Evolutionary conservation across 106 monocot species (phyloP).

Genomic region (Apostasia shenzhenica): DNA sequence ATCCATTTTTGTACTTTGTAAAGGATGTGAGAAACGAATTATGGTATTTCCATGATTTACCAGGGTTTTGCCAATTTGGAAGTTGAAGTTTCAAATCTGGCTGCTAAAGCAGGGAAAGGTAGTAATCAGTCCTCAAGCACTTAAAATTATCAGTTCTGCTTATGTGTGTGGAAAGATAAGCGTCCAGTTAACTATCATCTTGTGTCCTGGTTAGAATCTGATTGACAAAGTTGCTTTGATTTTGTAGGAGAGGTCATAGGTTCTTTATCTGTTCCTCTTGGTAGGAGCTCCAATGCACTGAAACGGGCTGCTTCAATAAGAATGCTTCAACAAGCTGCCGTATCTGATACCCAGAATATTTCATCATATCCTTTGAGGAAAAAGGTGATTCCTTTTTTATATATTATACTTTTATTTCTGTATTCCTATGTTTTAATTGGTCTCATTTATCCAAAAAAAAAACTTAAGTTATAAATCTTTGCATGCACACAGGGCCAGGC

Average conservation of each 20-base stretch:
- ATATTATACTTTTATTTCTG: background rate
- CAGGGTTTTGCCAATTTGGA: slow-evolving; percentile 76
- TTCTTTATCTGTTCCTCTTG: slow-evolving; percentile 73
- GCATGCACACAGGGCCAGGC: slow-evolving; percentile 30
- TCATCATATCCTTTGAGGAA: slow-evolving; percentile 46
- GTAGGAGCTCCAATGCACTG: slow-evolving; percentile 35
- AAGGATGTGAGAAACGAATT: slow-evolving; percentile 1
- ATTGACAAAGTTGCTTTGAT: slow-evolving; percentile 1
- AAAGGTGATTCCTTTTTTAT: slow-evolving; percentile 38
- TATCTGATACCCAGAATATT: slow-evolving; percentile 29
- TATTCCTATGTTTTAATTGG: background rate
- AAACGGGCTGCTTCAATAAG: slow-evolving; percentile 75
- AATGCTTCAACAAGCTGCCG: slow-evolving; percentile 49
- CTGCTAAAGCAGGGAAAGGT: slow-evolving; percentile 96
- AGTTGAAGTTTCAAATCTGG: slow-evolving; percentile 94
- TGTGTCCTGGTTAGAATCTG: too few relatives aligned
- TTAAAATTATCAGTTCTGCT: background rate
- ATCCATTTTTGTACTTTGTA: background rate
- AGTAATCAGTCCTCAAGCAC: background rate
- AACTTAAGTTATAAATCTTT: background rate
- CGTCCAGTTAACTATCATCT: too few relatives aligned
- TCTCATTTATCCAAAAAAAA: background rate
- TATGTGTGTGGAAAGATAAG: too few relatives aligned
- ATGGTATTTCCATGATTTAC: background rate
- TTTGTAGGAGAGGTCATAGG: slow-evolving; percentile 82